Evolutionary conservation across 192 early-diverging fungal species (phyloP).

Genomic region (Coemansia sp.): DNA sequence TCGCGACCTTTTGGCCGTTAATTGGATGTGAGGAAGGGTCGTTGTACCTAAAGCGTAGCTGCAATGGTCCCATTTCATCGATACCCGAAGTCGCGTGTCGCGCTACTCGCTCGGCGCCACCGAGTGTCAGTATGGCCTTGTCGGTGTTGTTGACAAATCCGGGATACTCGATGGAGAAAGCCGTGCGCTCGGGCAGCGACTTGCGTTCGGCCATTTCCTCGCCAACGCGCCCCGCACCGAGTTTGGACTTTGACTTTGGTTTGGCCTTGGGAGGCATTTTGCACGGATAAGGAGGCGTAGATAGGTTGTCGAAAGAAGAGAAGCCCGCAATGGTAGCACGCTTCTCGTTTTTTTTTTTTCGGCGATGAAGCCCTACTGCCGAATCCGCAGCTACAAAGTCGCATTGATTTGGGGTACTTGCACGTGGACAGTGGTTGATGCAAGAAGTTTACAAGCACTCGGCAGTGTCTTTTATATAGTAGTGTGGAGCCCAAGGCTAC

Average conservation of each 20-base stretch:
- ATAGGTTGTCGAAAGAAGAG: not conserved
- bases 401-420: not conserved
- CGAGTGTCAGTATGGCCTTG: slow-evolving; percentile 40
- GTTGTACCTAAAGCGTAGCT: slow-evolving; percentile 49
- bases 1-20: slow-evolving; percentile 37
- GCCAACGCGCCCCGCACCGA: not conserved
- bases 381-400: not conserved
- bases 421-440: not conserved
- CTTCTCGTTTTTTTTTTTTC: not conserved
- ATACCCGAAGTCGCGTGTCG: slow-evolving; percentile 15
- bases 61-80: slow-evolving; percentile 26
- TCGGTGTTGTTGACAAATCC: slow-evolving; percentile 37
- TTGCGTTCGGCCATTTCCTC: slow-evolving; percentile 24
- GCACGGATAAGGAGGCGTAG: no score
- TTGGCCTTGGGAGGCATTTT: not conserved
- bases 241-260: not conserved
- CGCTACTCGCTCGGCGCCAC: slow-evolving; percentile 42
- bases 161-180: slow-evolving; percentile 51
- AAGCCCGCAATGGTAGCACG: not conserved
- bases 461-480: not conserved
- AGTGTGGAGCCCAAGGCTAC: not conserved
- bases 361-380: not conserved
- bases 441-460: not conserved
- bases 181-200: slow-evolving; percentile 17
- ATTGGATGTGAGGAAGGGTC: slow-evolving; percentile 51